These are phyloP conservation scores for Borovskyia barvae DNA, from an alignment of 208 protist species.

Conservation along the genomic window DNA sequence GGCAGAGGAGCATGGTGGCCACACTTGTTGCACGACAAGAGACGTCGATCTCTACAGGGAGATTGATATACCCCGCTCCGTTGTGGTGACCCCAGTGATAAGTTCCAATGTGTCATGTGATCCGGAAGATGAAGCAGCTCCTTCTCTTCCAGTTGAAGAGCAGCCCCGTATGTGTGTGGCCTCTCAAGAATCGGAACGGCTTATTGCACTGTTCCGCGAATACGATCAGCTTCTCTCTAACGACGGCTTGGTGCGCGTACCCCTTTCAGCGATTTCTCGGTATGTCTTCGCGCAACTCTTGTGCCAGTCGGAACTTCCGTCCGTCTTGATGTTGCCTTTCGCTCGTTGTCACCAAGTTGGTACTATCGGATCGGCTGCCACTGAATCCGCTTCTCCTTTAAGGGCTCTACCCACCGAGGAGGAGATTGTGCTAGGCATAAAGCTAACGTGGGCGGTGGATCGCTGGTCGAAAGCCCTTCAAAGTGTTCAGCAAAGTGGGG, in stretches of 20 bases:
- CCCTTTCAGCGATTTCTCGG: constrained; percentile 35
- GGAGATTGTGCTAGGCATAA: constrained; percentile 30
- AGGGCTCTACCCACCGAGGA: constrained; percentile 19
- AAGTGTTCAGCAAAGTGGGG: too few species aligned
- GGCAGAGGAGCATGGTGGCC: too few species aligned
- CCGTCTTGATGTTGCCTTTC: constrained; percentile 18
- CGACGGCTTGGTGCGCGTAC: constrained; percentile 35
- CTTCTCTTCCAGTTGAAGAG: not conserved
- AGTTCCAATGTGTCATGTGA: not conserved
- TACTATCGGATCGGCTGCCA: too few species aligned
- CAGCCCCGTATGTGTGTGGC: constrained; percentile 6
- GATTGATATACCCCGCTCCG: too few species aligned
- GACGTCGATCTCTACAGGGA: too few species aligned
- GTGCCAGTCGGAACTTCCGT: constrained; percentile 22
- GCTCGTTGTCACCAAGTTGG: not conserved
- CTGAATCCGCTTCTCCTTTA: too few species aligned
- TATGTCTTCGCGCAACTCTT: constrained; percentile 46
- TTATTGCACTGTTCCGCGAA: constrained; percentile 16
- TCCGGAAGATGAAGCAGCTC: too few species aligned
- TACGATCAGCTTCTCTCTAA: constrained; percentile 30
- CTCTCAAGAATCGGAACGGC: constrained; percentile 2
- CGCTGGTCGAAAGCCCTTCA: too few species aligned
- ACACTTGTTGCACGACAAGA: too few species aligned
- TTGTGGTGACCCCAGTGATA: not conserved
- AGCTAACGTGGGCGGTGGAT: constrained; percentile 33